Evolutionary conservation across 2,329 filamentous ascomycete species (phyloP), one percentile per base, ranked within the genome.

Genomic region (Plectosphaerella sp.): DNA sequence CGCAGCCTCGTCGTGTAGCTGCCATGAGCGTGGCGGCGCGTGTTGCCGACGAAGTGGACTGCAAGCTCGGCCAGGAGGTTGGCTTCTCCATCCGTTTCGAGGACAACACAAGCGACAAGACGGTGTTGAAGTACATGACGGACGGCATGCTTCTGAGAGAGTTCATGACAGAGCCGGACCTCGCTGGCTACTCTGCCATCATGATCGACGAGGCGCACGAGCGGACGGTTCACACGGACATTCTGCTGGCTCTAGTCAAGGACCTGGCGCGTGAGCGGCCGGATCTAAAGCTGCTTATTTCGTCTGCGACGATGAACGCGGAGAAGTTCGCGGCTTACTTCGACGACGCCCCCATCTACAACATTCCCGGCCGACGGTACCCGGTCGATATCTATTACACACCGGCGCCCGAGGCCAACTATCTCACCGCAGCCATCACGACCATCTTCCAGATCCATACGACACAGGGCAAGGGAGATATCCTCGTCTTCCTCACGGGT

Each of bases 141-240:
- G 94, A 99, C 63, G 94, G 94, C 65, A 96, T 97, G 88, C 75
- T 97, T 39, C 75, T 97, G 28, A 81, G 91, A 64, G 91, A 96
- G 65, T 88, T 97, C 58, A 83, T 97, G 72, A 93, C 90, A 0
- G 91, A 96, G 62, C 92, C 93, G 0, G 86, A 93, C 59, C 74
- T 97, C 6, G 81, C 84, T 1, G 84, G 84, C 15, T 97, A 97
- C 61, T 89, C 89, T 5, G 89, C 87, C 12, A 72, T 99, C 57
- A 97, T 99, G 87, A 93, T 99, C 52, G 94, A 99, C 65, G 94
- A 99, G 67, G 94, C 94, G 1, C 94, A 99, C 80, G 94, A 99
- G 67, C 80, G 94, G 59, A 96, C 91, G 0, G 80, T 97, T 1
- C 85, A 91, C 50, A 96, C 93, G 0, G 94, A 99, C 68, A 92